Percentiles rank a stretch among this genome's conserved stretches.
Conservation (phyloP, 208 protist genomes). For the Porcisia hertigi region DNA sequence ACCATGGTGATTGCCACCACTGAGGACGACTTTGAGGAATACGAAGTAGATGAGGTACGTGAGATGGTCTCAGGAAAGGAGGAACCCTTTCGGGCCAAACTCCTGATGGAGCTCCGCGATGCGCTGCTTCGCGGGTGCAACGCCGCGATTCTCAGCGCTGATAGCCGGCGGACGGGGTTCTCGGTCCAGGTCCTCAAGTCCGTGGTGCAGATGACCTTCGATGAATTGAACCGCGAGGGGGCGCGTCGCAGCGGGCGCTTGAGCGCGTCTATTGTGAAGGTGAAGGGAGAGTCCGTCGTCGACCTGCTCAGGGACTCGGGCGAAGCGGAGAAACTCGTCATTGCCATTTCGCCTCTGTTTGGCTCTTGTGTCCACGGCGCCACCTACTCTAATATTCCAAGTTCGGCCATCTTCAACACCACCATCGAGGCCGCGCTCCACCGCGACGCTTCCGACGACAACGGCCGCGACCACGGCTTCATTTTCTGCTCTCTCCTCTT, state of each 20-base stretch:
- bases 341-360: slow-evolving; percentile 82
- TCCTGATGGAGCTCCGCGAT: slow-evolving; percentile 62
- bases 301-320: slow-evolving; percentile 50
- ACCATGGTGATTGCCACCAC: slow-evolving; percentile 63
- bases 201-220: slow-evolving; percentile 58
- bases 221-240: slow-evolving; percentile 32
- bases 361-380: slow-evolving; percentile 79
- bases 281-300: slow-evolving; percentile 64
- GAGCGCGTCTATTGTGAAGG: slow-evolving; percentile 64
- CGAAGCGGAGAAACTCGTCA: slow-evolving; percentile 63
- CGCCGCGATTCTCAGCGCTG: slow-evolving; percentile 65
- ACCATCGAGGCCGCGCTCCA: slow-evolving; percentile 50
- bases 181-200: slow-evolving; percentile 59
- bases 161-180: slow-evolving; percentile 55
- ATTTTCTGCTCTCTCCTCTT: slow-evolving; percentile 72
- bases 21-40: slow-evolving; percentile 77
- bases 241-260: slow-evolving; percentile 36
- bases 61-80: slow-evolving; percentile 35
- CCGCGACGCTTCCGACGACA: slow-evolving; percentile 30
- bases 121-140: slow-evolving; percentile 69
- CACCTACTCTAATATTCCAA: slow-evolving; percentile 39
- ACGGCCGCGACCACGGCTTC: slow-evolving; percentile 57
- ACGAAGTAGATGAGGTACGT: slow-evolving; percentile 78
- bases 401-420: slow-evolving; percentile 41
- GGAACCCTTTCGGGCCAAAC: slow-evolving; percentile 39